phyloP scores from a whole-genome alignment of 2,329 filamentous ascomycete genomes.

The Blumeria graminis region DNA sequence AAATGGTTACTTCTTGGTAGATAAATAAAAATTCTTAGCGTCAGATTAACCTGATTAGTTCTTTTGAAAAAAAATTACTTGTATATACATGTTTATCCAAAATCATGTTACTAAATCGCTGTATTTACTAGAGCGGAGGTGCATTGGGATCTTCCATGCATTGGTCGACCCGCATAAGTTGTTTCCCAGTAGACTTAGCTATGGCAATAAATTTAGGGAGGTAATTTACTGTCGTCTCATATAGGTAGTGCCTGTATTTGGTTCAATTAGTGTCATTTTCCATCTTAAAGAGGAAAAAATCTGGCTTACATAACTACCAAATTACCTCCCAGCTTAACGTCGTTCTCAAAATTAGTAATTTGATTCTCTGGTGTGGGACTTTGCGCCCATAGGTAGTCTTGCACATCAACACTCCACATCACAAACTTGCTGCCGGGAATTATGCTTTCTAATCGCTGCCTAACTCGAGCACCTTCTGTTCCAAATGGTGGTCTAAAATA shows the following conservation, averaged over 20 bases:
- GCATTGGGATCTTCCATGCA: slow-evolving; percentile 38
- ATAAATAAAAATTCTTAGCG: too few relatives aligned
- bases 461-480: slow-evolving; percentile 40
- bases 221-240: slow-evolving; percentile 37
- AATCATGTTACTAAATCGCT: too few relatives aligned
- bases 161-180: slow-evolving; percentile 41
- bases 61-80: too few relatives aligned
- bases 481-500: slow-evolving; percentile 52
- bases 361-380: slow-evolving; percentile 39
- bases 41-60: too few relatives aligned
- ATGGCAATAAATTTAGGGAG: slow-evolving; percentile 38
- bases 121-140: slow-evolving; percentile 16
- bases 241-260: slow-evolving; percentile 35
- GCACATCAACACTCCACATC: slow-evolving; percentile 45
- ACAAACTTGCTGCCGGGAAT: slow-evolving; percentile 32
- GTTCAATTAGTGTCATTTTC: not conserved
- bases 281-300: not conserved
- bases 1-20: too few relatives aligned
- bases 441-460: slow-evolving; percentile 31
- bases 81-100: too few relatives aligned
- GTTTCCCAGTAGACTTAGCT: slow-evolving; percentile 37
- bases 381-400: slow-evolving; percentile 46
- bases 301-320: slow-evolving; percentile 25
- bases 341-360: slow-evolving; percentile 37
- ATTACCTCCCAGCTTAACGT: slow-evolving; percentile 35